Evolutionary conservation across 2,329 filamentous ascomycete genomes (phyloP).

Genomic region (Niveomyces coronatus): DNA sequence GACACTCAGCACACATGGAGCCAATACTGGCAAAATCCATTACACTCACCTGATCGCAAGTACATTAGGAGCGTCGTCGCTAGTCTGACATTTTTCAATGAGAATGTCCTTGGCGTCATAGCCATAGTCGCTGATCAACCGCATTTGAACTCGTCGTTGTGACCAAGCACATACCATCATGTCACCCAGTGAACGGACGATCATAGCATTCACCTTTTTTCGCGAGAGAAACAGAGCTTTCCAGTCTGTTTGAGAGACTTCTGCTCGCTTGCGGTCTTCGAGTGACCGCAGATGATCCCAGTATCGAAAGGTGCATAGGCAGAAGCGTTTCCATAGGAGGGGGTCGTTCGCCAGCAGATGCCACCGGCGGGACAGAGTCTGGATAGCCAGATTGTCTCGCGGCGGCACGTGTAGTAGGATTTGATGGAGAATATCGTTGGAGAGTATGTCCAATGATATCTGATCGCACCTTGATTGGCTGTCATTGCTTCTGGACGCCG

Average conservation of each 20-base stretch:
- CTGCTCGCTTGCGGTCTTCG: constrained; percentile 39
- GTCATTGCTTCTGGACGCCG: neutral
- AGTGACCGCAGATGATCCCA: constrained; percentile 65
- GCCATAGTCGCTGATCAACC: constrained; percentile 60
- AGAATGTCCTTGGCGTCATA: constrained; percentile 87
- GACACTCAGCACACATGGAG: too few relatives aligned
- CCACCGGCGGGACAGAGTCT: constrained; percentile 52
- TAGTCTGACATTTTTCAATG: constrained; percentile 50
- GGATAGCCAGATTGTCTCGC: constrained; percentile 38
- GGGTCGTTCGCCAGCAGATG: constrained; percentile 57
- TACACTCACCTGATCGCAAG: constrained; percentile 55
- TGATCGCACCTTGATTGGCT: constrained; percentile 9
- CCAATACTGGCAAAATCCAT: too few relatives aligned
- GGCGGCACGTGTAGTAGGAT: constrained; percentile 58
- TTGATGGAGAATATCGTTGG: constrained; percentile 76
- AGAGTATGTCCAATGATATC: constrained; percentile 40
- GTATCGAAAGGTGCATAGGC: constrained; percentile 55
- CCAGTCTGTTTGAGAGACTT: constrained; percentile 58
- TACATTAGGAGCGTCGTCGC: constrained; percentile 56
- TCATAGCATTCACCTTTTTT: constrained; percentile 39
- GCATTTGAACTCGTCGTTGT: constrained; percentile 57
- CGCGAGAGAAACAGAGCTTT: constrained; percentile 54
- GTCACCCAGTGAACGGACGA: constrained; percentile 48
- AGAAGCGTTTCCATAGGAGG: constrained; percentile 72
- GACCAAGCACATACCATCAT: constrained; percentile 65